Conservation (phyloP, 2,329 filamentous ascomycete genomes). For the Botryotinia globosa region DNA sequence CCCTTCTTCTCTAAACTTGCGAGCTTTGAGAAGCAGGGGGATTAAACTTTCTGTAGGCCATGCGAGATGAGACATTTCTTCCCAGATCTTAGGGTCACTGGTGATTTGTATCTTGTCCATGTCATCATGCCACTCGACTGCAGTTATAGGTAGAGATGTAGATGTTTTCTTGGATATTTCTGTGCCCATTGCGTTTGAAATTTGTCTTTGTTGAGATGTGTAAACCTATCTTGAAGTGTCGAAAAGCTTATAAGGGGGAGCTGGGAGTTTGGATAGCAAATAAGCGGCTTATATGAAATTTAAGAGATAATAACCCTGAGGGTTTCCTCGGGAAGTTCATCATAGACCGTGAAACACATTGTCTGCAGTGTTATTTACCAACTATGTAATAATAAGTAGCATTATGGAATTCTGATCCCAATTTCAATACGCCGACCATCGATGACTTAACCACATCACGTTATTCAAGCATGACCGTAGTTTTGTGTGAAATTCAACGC, state of each 20-base stretch:
- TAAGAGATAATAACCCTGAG: neutral
- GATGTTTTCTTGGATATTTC: neutral
- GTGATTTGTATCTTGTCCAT: neutral
- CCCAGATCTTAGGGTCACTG: neutral
- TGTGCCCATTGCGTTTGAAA: neutral
- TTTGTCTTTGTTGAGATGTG: neutral
- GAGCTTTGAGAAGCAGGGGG: neutral
- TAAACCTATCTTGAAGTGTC: neutral
- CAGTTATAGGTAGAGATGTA: rapidly evolving
- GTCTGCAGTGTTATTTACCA: neutral
- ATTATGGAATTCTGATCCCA: neutral
- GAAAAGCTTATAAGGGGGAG: neutral
- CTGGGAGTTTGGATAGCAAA: neutral
- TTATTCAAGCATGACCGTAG: neutral
- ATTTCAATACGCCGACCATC: neutral
- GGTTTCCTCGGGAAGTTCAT: neutral
- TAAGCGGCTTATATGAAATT: neutral
- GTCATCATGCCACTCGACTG: rapidly evolving
- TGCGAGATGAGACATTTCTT: neutral
- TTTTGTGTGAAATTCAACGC: neutral
- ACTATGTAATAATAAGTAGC: too few relatives aligned
- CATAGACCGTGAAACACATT: neutral
- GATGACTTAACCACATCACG: neutral
- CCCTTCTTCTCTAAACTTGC: neutral
- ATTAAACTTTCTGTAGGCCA: neutral